Percentiles rank a stretch among this genome's conserved stretches.
Evolutionary conservation across 2,329 filamentous ascomycete species (phyloP).

Genomic region (Penicillium hordei): DNA sequence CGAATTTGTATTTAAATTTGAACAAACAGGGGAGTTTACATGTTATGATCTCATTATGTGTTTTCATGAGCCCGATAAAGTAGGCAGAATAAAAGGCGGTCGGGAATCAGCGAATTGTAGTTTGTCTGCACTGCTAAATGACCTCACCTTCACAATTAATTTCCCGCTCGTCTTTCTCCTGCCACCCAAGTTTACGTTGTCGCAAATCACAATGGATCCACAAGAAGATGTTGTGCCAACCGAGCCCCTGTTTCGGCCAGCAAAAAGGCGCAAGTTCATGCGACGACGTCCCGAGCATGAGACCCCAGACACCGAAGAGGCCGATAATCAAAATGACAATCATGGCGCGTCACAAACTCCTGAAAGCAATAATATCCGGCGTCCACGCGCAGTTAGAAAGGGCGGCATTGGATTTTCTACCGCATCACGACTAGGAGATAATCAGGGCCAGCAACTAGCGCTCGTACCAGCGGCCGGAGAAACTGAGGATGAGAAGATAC

Average conservation of each 20-base stretch:
- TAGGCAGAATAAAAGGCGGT: slow-evolving; percentile 5
- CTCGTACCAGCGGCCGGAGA: slow-evolving; percentile 30
- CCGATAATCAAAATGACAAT: slow-evolving; percentile 15
- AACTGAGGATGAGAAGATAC: slow-evolving; percentile 36
- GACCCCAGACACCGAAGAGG: slow-evolving; percentile 16
- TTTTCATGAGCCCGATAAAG: background rate
- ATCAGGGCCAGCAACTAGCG: slow-evolving; percentile 28
- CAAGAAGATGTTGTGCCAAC: slow-evolving; percentile 21
- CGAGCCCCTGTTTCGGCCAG: slow-evolving; percentile 47
- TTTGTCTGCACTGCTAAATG: slow-evolving; percentile 11
- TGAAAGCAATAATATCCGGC: slow-evolving; percentile 26
- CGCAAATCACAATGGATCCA: slow-evolving; percentile 29
- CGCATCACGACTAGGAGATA: slow-evolving; percentile 26
- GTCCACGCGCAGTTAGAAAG: slow-evolving; percentile 38
- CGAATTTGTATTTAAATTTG: background rate
- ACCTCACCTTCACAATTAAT: slow-evolving; percentile 14
- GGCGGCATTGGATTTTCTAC: slow-evolving; percentile 50
- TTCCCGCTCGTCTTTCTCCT: slow-evolving; percentile 1
- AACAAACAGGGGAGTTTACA: background rate
- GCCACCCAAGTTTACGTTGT: background rate
- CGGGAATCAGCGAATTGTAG: background rate
- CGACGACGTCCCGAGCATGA: slow-evolving; percentile 42
- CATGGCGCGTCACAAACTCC: slow-evolving; percentile 10
- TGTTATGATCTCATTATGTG: background rate
- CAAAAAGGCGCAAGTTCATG: slow-evolving; percentile 53